These are phyloP conservation scores for Microsporum ferrugineum DNA, from an alignment of 2,329 filamentous ascomycete genomes.

Conservation along the genomic window DNA sequence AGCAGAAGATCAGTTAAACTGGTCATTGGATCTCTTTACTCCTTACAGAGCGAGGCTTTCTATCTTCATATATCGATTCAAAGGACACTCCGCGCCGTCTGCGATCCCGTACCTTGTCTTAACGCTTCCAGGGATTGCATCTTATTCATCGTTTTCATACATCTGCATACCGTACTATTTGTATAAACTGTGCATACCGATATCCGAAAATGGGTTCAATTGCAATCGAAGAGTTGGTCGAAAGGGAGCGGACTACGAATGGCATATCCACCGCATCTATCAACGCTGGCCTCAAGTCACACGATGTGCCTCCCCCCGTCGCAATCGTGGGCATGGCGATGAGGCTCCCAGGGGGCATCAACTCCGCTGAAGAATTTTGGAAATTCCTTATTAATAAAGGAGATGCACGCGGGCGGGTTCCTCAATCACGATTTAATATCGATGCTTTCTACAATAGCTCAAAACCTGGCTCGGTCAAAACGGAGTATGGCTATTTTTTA, in stretches of 20 bases:
- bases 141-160: not conserved
- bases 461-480: not conserved
- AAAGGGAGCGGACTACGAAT: not conserved
- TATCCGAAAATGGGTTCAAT: not conserved
- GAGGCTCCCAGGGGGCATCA: slow-evolving; percentile 14
- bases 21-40: too few species aligned
- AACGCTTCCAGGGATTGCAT: too few species aligned
- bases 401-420: slow-evolving; percentile 9
- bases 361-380: slow-evolving; percentile 15
- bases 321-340: not conserved
- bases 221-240: not conserved
- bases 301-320: not conserved
- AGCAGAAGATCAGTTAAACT: too few species aligned
- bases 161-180: not conserved
- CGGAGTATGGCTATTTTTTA: not conserved
- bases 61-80: too few species aligned
- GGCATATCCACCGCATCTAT: not conserved
- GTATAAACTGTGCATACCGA: not conserved
- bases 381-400: slow-evolving; percentile 12
- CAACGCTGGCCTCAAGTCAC: not conserved
- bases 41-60: too few species aligned
- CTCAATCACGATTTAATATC: slow-evolving; percentile 14
- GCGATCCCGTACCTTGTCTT: too few species aligned
- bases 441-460: slow-evolving; percentile 4
- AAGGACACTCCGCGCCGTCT: too few species aligned